These are phyloP conservation scores for Apiospora arundinis DNA, from an alignment of 2,329 filamentous ascomycete species.

Conservation along the genomic window DNA sequence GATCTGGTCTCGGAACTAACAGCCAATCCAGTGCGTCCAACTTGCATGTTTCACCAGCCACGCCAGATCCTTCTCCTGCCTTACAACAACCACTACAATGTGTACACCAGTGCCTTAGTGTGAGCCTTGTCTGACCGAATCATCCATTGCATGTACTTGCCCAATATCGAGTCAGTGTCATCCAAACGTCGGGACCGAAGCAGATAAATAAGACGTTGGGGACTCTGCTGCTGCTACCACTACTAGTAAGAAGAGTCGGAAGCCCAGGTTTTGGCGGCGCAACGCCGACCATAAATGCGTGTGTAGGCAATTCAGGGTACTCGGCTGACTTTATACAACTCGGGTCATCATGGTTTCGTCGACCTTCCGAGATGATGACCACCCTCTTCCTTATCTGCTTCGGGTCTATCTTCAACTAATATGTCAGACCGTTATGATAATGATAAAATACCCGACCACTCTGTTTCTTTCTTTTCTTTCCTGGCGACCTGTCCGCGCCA, in stretches of 20 bases:
- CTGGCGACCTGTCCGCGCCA: background rate
- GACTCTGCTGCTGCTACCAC: background rate
- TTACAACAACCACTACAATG: background rate
- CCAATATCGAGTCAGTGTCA: background rate
- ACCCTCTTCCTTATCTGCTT: background rate
- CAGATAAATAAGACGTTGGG: background rate
- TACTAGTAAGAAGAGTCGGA: background rate
- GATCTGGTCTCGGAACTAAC: constrained; percentile 9
- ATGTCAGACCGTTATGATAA: background rate
- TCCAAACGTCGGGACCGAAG: constrained; percentile 6
- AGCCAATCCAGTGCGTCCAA: background rate
- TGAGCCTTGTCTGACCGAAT: constrained; percentile 8
- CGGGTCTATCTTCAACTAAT: background rate
- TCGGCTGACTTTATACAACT: background rate
- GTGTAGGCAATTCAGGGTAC: background rate
- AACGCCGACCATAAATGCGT: background rate
- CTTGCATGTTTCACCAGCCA: constrained; percentile 17
- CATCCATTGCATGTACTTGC: background rate
- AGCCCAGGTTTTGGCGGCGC: background rate
- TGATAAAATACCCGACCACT: background rate
- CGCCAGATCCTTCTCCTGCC: constrained; percentile 7
- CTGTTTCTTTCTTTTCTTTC: background rate
- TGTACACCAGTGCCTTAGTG: constrained; percentile 9
- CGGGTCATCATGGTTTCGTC: background rate
- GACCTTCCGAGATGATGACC: background rate